Percentiles rank a stretch among this genome's conserved stretches.
These are phyloP conservation scores for Umbelopsis isabellina DNA, from an alignment of 192 early-diverging fungal species.

Conservation along the genomic window DNA sequence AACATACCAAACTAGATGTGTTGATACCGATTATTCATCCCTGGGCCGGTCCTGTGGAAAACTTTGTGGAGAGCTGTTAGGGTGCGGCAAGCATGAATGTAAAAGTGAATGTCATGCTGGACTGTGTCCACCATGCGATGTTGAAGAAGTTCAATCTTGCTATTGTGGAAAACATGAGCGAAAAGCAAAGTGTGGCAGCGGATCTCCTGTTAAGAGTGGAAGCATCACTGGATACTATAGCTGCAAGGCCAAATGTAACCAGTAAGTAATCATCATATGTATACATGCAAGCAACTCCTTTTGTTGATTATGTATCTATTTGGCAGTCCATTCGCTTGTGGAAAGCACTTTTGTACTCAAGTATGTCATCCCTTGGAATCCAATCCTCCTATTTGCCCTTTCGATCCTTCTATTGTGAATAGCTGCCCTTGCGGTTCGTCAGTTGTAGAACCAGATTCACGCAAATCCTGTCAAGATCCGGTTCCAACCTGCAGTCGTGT, in stretches of 20 bases:
- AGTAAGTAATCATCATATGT: slow-evolving; percentile 31
- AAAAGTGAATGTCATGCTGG: slow-evolving; percentile 69
- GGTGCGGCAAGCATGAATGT: slow-evolving; percentile 75
- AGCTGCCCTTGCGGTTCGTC: slow-evolving; percentile 60
- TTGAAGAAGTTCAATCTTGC: slow-evolving; percentile 59
- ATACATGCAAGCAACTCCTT: background rate
- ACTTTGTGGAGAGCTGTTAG: slow-evolving; percentile 67
- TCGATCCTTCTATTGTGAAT: slow-evolving; percentile 47
- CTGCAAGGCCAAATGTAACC: slow-evolving; percentile 52
- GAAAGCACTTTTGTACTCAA: slow-evolving; percentile 52
- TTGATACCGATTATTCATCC: slow-evolving; percentile 67
- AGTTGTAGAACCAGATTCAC: slow-evolving; percentile 31
- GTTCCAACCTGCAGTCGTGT: slow-evolving; percentile 64
- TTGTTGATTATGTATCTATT: background rate
- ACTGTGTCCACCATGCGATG: slow-evolving; percentile 65
- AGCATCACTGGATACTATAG: slow-evolving; percentile 53
- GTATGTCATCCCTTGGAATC: slow-evolving; percentile 55
- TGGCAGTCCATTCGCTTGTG: slow-evolving; percentile 51
- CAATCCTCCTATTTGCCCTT: slow-evolving; percentile 51
- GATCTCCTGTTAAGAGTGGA: slow-evolving; percentile 44
- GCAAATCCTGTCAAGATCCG: slow-evolving; percentile 54
- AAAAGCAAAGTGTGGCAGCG: slow-evolving; percentile 61
- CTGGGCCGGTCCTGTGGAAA: slow-evolving; percentile 72
- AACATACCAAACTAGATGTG: slow-evolving; percentile 68
- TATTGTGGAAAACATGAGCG: slow-evolving; percentile 69